Evolutionary conservation across 306 rosid genomes (phyloP), one percentile per base, ranked within the genome.

Genomic region (Cyclanthera cordifolia): DNA sequence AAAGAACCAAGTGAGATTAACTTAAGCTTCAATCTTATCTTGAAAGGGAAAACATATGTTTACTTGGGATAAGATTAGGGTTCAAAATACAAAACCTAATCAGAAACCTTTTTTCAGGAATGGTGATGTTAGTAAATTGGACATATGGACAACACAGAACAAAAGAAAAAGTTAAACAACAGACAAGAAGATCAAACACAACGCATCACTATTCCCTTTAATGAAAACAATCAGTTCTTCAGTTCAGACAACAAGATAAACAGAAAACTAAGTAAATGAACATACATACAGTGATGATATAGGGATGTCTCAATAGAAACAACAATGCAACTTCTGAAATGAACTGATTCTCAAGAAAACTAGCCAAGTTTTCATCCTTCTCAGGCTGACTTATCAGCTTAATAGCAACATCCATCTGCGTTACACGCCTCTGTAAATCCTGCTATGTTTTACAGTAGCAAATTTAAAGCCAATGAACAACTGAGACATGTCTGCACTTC

Each of bases 401-500:
- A 77, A 93, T 93, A 0, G 99, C 99, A 63, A 93, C 99, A 69
- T 93, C 90, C 5, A 15, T 83, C 20, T 86, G 83, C 72, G 88
- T 93, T 93, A 93, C 4, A 86, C 72, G 0, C 99, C 99, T 80
- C 89, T 89, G 75, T 93, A 93, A 75, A 93, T 86, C 83, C 96
- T 80, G 66, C 99, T 93, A 24, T 93, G 97, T 3, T 91, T 87
- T 0, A 96, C 99, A 10, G 86, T 80, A 12, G 99, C 97, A 77
- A 90, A 88, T 52, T 83, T 94, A 19, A 81, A 75, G 15, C 97
- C 99, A 73, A 94, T 81, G 61, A 80, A 74, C 79, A 94, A 74
- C 75, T 86, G 88, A 8, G 99, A 94, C 91, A 93, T 82, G 24
- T 93, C 99, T 2, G 99, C 97, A 65, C 99, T 85, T 96, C 99